Evolutionary conservation across 352 stramenopile species (phyloP).

Genomic region (Lagenidium sp.): DNA sequence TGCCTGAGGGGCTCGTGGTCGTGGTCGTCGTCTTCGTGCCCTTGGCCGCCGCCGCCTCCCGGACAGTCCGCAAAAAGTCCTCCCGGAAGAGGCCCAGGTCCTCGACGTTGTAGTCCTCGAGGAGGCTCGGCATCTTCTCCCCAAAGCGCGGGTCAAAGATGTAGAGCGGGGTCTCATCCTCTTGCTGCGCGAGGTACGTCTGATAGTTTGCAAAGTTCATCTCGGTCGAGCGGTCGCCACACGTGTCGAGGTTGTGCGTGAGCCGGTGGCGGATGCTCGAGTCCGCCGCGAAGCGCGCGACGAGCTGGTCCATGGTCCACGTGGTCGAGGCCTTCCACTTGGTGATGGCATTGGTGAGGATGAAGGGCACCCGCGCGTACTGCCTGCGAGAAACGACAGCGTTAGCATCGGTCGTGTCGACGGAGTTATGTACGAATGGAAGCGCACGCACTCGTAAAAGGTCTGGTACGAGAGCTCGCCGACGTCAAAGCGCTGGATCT

Average conservation of each 20-base stretch:
- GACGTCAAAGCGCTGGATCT: conserved; percentile 45
- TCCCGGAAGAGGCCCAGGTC: conserved; percentile 67
- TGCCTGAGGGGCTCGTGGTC: conserved; percentile 32
- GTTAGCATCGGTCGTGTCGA: too few relatives aligned
- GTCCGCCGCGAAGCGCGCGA: conserved; percentile 35
- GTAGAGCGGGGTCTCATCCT: conserved; percentile 84
- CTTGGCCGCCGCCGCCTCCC: background rate
- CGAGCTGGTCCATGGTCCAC: conserved; percentile 70
- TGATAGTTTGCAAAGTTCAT: conserved; percentile 76
- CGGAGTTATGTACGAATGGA: too few relatives aligned
- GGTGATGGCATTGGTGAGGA: conserved; percentile 54
- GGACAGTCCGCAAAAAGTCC: conserved; percentile 38
- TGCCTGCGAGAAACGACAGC: conserved; percentile 34
- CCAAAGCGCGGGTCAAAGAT: conserved; percentile 83
- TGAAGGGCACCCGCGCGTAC: conserved; percentile 62
- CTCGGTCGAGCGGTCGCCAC: conserved; percentile 40
- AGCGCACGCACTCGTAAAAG: conserved; percentile 74
- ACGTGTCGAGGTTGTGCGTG: conserved; percentile 79
- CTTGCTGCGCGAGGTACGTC: conserved; percentile 45
- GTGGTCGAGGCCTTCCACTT: conserved; percentile 64
- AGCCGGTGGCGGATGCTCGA: conserved; percentile 47
- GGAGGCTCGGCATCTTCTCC: conserved; percentile 64
- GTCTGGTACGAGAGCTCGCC: conserved; percentile 46
- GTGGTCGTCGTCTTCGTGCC: conserved; percentile 2
- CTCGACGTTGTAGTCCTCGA: conserved; percentile 56